Evolutionary conservation across 192 early-diverging fungal species (phyloP).

Genomic region (Gorgonomyces haynaldii): DNA sequence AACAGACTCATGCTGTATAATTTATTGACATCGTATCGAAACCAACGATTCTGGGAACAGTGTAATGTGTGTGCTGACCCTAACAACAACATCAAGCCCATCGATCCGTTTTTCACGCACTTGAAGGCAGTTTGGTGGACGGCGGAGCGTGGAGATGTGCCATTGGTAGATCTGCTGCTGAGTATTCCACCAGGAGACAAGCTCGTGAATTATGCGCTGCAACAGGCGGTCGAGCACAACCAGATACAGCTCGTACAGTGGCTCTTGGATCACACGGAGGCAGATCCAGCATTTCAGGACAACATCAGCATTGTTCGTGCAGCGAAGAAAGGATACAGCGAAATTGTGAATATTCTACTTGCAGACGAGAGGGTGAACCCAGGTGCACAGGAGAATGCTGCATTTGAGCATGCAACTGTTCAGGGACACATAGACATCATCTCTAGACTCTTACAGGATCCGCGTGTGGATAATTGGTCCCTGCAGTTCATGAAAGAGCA

Average conservation of each 20-base stretch:
- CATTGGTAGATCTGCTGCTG: too few species aligned
- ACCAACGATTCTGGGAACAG: too few species aligned
- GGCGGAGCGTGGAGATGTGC: too few species aligned
- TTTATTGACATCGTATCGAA: too few species aligned
- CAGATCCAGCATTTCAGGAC: background rate
- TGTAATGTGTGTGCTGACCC: too few species aligned
- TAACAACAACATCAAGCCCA: too few species aligned
- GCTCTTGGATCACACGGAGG: background rate
- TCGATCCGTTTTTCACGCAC: too few species aligned
- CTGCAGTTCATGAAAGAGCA: too few species aligned
- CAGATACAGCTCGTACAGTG: background rate
- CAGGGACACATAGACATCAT: background rate
- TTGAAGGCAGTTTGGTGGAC: too few species aligned
- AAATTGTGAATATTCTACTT: background rate
- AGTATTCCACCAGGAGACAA: too few species aligned
- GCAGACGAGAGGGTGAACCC: constrained; percentile 2
- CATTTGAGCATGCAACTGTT: background rate
- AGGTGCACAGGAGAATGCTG: background rate
- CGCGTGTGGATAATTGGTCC: background rate
- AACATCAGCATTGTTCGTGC: background rate
- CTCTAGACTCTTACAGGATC: background rate
- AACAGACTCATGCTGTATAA: too few species aligned
- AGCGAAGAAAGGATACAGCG: background rate
- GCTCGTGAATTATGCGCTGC: too few species aligned
- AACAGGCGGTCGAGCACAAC: background rate